These are phyloP conservation scores for Trifolium repens DNA, from an alignment of 306 rosid species.

Conservation along the genomic window DNA sequence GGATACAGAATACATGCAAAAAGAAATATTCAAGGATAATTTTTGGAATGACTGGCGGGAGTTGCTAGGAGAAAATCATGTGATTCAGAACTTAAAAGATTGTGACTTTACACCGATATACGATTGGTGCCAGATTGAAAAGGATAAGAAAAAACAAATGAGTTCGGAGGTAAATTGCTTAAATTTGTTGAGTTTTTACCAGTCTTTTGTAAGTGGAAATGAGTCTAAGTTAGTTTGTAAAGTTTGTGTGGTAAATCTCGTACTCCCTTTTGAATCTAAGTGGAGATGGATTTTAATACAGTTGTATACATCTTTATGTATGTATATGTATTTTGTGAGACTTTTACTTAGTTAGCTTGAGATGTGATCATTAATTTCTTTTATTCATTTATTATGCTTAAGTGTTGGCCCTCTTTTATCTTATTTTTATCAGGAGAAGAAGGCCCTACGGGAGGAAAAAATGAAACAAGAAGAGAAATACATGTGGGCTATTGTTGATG, in stretches of 20 bases:
- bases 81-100: slow-evolving; percentile 80
- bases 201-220: not conserved
- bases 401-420: slow-evolving; percentile 18
- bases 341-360: slow-evolving; percentile 23
- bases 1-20: slow-evolving; percentile 46
- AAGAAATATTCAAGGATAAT: not conserved
- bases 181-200: not conserved
- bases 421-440: slow-evolving; percentile 73
- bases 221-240: slow-evolving; percentile 6
- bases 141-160: slow-evolving; percentile 95
- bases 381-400: not conserved
- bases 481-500: slow-evolving; percentile 95
- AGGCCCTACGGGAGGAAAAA: slow-evolving; percentile 81
- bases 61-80: slow-evolving; percentile 81
- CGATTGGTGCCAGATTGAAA: slow-evolving; percentile 86
- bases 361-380: slow-evolving; percentile 26
- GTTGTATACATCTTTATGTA: not conserved
- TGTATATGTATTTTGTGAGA: slow-evolving; percentile 19
- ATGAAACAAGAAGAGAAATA: slow-evolving; percentile 85
- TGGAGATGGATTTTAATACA: not conserved
- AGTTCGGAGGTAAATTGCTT: slow-evolving; percentile 49
- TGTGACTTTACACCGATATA: not conserved
- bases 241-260: slow-evolving; percentile 6
- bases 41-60: slow-evolving; percentile 56
- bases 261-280: not conserved